phyloP scores from a whole-genome alignment of 345 rosid genomes.

The Citrus hindsii region DNA sequence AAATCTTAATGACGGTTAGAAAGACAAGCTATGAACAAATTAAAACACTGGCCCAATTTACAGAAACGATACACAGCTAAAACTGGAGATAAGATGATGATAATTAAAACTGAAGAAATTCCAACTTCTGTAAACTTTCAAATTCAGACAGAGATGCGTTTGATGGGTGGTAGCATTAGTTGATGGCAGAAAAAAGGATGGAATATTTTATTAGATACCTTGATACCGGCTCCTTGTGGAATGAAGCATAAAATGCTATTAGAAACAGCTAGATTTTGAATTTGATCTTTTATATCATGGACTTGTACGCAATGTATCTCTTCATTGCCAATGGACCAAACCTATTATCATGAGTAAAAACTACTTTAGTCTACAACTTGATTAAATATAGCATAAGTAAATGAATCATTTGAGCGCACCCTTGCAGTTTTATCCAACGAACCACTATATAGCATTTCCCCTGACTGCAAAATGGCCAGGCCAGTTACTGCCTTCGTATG shows the following conservation, averaged over 20 bases:
- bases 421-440: slow-evolving; percentile 60
- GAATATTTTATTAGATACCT: slow-evolving; percentile 33
- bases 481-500: slow-evolving; percentile 66
- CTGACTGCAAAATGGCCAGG: slow-evolving; percentile 46
- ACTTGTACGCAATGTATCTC: slow-evolving; percentile 42
- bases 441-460: slow-evolving; percentile 58
- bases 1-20: not conserved
- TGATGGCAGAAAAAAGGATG: not conserved
- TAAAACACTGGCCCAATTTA: not conserved
- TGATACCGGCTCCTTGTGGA: slow-evolving; percentile 70
- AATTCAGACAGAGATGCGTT: not conserved
- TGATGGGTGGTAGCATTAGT: not conserved
- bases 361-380: not conserved
- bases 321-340: slow-evolving; percentile 48
- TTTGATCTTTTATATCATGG: slow-evolving; percentile 66
- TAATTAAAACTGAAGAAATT: not conserved
- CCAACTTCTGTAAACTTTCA: not conserved
- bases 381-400: not conserved
- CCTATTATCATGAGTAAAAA: slow-evolving; percentile 28
- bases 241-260: slow-evolving; percentile 52
- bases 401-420: slow-evolving; percentile 25
- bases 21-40: not conserved
- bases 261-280: slow-evolving; percentile 49
- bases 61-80: not conserved
- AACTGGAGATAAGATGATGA: not conserved